These are phyloP conservation scores for Apiotrichum akiyoshidainum DNA, from an alignment of 1,284 basidiomycete genomes.

Conservation along the genomic window DNA sequence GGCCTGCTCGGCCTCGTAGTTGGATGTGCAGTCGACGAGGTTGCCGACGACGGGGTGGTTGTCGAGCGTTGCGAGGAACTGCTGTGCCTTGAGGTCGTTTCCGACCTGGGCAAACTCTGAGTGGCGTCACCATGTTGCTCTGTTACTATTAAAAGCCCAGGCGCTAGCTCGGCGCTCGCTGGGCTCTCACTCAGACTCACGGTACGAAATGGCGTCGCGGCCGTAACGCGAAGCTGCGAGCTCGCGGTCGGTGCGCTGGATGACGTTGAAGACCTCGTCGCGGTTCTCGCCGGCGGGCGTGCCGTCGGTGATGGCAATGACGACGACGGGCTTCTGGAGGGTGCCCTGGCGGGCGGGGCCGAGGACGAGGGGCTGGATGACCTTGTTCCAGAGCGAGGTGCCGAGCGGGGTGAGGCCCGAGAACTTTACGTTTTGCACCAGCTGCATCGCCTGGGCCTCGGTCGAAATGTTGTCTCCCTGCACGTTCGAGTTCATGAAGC, in stretches of 20 bases:
- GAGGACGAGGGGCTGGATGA: slow-evolving; percentile 52
- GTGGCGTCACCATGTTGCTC: neutral
- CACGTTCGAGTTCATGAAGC: slow-evolving; percentile 53
- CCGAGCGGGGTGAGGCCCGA: slow-evolving; percentile 53
- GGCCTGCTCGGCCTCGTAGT: slow-evolving; percentile 51
- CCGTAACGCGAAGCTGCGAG: slow-evolving; percentile 50
- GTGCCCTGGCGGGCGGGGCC: slow-evolving; percentile 46
- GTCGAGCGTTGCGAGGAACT: slow-evolving; percentile 53
- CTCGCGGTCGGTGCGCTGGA: slow-evolving; percentile 45
- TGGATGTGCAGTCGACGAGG: slow-evolving; percentile 50
- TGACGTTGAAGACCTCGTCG: slow-evolving; percentile 49
- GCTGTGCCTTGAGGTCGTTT: slow-evolving; percentile 50
- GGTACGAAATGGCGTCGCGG: slow-evolving; percentile 52
- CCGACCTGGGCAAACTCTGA: slow-evolving; percentile 53
- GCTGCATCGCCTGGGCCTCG: slow-evolving; percentile 48
- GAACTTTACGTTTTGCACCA: slow-evolving; percentile 52
- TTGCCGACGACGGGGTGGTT: slow-evolving; percentile 50
- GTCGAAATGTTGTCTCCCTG: slow-evolving; percentile 52
- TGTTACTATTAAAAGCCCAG: too few species aligned
- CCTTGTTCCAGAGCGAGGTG: slow-evolving; percentile 51
- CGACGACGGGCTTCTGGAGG: slow-evolving; percentile 53
- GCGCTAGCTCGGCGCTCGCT: neutral
- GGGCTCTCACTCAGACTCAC: slow-evolving; percentile 26
- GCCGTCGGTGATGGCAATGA: slow-evolving; percentile 52
- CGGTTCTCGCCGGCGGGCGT: slow-evolving; percentile 51